Evolutionary conservation across 768 basidiomycete species (phyloP).

Genomic region (Phylloporus sp.): DNA sequence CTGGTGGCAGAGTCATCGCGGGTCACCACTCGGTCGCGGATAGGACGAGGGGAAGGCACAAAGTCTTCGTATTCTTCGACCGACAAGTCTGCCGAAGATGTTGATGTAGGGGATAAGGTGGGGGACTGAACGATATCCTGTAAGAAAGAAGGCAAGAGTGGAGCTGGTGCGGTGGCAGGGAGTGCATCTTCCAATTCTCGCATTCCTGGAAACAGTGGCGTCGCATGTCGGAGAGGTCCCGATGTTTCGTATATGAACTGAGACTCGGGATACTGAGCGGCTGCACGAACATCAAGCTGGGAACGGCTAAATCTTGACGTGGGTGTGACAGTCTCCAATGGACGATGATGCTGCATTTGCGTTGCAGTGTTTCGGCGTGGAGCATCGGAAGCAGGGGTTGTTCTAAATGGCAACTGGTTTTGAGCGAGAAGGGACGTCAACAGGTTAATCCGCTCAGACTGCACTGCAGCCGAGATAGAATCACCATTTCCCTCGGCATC

Average conservation of each 20-base stretch:
- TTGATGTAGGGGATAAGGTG: constrained; percentile 59
- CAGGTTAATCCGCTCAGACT: constrained; percentile 79
- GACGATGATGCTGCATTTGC: constrained; percentile 41
- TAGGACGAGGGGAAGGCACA: constrained; percentile 25
- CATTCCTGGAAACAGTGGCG: constrained; percentile 36
- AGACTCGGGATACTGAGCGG: constrained; percentile 41
- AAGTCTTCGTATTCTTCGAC: constrained; percentile 52
- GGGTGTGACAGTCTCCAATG: constrained; percentile 37
- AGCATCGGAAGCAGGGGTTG: constrained; percentile 15
- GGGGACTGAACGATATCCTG: constrained; percentile 71
- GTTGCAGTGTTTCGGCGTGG: constrained; percentile 45
- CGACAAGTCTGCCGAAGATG: constrained; percentile 64
- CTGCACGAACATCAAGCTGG: constrained; percentile 39
- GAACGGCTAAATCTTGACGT: constrained; percentile 43
- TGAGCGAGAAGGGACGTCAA: constrained; percentile 70
- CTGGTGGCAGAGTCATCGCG: constrained; percentile 27
- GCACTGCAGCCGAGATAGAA: constrained; percentile 80
- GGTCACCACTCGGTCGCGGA: constrained; percentile 24
- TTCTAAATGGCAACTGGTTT: constrained; percentile 37
- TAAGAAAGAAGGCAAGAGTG: constrained; percentile 75
- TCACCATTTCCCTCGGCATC: constrained; percentile 88
- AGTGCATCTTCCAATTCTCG: constrained; percentile 18
- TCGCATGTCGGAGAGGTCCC: constrained; percentile 36
- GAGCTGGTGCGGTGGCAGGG: constrained; percentile 34
- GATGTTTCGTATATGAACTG: constrained; percentile 74